Conservation (phyloP, 805 yeast species). For the Candida ficus region DNA sequence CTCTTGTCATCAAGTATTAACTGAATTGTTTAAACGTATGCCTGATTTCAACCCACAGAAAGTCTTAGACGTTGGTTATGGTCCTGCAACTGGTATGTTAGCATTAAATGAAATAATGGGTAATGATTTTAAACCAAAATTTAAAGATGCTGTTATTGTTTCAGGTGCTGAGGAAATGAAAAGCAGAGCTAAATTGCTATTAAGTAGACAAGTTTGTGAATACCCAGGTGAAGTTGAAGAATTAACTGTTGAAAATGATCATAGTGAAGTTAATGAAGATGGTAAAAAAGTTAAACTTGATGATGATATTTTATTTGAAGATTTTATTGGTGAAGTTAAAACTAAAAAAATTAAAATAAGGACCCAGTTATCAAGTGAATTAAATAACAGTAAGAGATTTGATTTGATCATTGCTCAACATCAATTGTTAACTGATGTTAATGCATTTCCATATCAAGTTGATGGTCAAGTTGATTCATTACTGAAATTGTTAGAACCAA, state of each 20-base stretch:
- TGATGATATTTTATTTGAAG: slow-evolving; percentile 26
- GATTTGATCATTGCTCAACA: slow-evolving; percentile 83
- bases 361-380: slow-evolving; percentile 50
- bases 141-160: slow-evolving; percentile 66
- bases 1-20: slow-evolving; percentile 55
- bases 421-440: slow-evolving; percentile 58
- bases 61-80: slow-evolving; percentile 77
- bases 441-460: slow-evolving; percentile 64
- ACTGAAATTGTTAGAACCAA: slow-evolving; percentile 61
- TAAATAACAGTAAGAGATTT: slow-evolving; percentile 46
- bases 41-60: slow-evolving; percentile 59
- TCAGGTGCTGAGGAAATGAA: slow-evolving; percentile 68
- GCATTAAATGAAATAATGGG: slow-evolving; percentile 85
- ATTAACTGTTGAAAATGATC: slow-evolving; percentile 10
- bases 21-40: slow-evolving; percentile 56
- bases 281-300: slow-evolving; percentile 6
- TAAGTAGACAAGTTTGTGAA: slow-evolving; percentile 65
- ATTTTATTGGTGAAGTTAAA: slow-evolving; percentile 48
- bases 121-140: slow-evolving; percentile 49
- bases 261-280: neutral
- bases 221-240: slow-evolving; percentile 24
- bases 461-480: slow-evolving; percentile 61
- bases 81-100: slow-evolving; percentile 89
- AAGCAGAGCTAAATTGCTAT: slow-evolving; percentile 68
- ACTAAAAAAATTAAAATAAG: slow-evolving; percentile 48